These are phyloP conservation scores for Pinus taeda DNA, from an alignment of 75 land plant species.

Conservation along the genomic window DNA sequence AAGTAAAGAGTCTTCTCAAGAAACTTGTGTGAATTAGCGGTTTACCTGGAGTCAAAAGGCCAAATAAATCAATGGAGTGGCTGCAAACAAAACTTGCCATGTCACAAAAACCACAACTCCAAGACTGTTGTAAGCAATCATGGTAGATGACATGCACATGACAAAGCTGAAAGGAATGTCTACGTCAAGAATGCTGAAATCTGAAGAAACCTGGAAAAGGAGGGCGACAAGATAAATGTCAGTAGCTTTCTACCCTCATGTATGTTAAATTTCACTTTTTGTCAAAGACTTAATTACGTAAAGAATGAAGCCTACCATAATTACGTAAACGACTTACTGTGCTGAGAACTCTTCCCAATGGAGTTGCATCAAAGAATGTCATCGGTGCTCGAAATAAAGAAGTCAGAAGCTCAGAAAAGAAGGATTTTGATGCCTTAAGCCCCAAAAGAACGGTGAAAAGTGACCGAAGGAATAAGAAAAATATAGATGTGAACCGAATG, in stretches of 20 bases:
- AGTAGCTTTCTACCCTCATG: neutral
- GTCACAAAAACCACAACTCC: constrained; percentile 29
- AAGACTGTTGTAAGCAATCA: constrained; percentile 17
- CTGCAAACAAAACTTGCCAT: constrained; percentile 35
- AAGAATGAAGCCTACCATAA: neutral
- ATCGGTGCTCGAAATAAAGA: constrained; percentile 84
- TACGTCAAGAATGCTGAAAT: constrained; percentile 29
- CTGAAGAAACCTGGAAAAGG: constrained; percentile 25
- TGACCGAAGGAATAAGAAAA: constrained; percentile 31
- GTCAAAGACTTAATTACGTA: too few relatives aligned
- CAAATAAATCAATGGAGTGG: constrained; percentile 24
- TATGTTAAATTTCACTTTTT: neutral
- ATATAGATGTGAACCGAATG: constrained; percentile 30
- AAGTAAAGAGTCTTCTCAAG: neutral
- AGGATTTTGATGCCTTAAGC: constrained; percentile 43
- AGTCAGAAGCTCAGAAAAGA: constrained; percentile 47
- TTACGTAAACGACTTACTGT: constrained; percentile 41
- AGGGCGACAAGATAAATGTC: neutral
- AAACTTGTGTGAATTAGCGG: neutral
- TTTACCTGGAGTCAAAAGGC: constrained; percentile 31
- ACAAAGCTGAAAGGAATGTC: constrained; percentile 26
- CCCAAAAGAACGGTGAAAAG: constrained; percentile 38
- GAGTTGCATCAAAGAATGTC: constrained; percentile 92
- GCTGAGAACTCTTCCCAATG: constrained; percentile 80
- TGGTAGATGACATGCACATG: constrained; percentile 5